Evolutionary conservation across 2,329 filamentous ascomycete genomes (phyloP), one percentile per base, ranked within the genome.

Genomic region (Mollisia scopiformis): DNA sequence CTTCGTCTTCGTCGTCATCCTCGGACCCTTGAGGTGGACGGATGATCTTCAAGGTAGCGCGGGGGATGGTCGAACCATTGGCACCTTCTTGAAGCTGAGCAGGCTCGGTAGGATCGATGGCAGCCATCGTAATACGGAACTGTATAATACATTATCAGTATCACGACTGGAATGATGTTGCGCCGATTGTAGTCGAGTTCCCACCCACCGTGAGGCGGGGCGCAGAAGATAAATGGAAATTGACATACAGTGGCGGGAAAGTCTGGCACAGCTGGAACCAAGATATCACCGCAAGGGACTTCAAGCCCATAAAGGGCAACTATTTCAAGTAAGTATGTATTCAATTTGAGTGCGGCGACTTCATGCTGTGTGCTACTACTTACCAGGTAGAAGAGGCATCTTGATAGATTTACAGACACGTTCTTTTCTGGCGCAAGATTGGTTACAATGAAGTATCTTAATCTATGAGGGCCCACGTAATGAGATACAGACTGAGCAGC

Each of bases 91-190:
- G 87, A 61, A 82, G 82, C 76, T 92, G 84, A 35, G 88, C 84
- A 70, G 87, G 83, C 71, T 91, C 91, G 72, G 87, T 92, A 61
- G 95, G 95, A 76, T 99, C 94, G 76, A 99, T 89, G 68, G 95
- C 95, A 72, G 96, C 95, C 95, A 99, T 99, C 73, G 93, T 98
- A 74, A 99, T 92, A 76, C 92, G 92, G 81, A 97, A 96, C 93
- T 97, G 72, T 16, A 39, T 14, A 52, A 55, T 16, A 13, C 28
- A 41, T 37, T 30, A 30, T 70, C 53, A 72, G 66, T 41, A 54
- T 46, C 35, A 31, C 39, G 23, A 51, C 30, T 50, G 33, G 33
- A 8, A 25, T 33, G 51, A 49, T n/a, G 49, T 10, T 47, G 43
- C 43, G 43, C 23, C 21, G 21, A 27, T 13, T 16, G 23, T 23